phyloP scores from a whole-genome alignment of 1,284 basidiomycete species.

The Ceratobasidium sp. region DNA sequence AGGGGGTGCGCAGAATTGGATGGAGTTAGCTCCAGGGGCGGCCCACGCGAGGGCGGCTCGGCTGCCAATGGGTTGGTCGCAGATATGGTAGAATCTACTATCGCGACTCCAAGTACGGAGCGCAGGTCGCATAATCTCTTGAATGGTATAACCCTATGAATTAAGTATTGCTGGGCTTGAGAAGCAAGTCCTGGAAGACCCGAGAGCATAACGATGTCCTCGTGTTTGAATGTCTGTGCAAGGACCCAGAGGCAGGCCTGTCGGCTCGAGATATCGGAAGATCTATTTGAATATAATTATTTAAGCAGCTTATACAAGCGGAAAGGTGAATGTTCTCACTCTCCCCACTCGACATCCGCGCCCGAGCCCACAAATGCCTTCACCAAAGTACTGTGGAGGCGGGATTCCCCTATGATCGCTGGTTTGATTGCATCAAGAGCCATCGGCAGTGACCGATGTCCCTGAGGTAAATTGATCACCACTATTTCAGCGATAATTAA shows the following conservation, averaged over 20 bases:
- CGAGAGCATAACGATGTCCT: conserved; percentile 12
- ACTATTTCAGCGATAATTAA: neutral
- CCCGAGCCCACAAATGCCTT: neutral
- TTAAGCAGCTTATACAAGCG: neutral
- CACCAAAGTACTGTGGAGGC: neutral
- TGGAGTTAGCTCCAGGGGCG: too few relatives aligned
- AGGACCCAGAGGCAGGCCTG: neutral
- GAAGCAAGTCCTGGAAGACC: neutral
- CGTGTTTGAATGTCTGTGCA: conserved; percentile 8
- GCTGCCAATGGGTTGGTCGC: too few relatives aligned
- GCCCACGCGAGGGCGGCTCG: too few relatives aligned
- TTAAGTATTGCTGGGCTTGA: neutral
- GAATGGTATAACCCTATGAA: neutral
- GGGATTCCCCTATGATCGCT: neutral
- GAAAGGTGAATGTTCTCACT: neutral
- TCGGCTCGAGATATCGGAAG: neutral
- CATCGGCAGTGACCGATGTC: neutral
- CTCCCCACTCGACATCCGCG: neutral
- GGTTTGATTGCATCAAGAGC: neutral
- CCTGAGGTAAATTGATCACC: conserved; percentile 11
- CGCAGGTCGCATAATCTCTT: neutral
- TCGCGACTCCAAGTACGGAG: too few relatives aligned
- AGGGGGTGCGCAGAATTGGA: too few relatives aligned
- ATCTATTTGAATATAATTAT: neutral
- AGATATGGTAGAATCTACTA: too few relatives aligned